Base-by-base conservation (phyloP, 2,329 filamentous ascomycete genomes). In the Exophiala mesophila region DNA sequence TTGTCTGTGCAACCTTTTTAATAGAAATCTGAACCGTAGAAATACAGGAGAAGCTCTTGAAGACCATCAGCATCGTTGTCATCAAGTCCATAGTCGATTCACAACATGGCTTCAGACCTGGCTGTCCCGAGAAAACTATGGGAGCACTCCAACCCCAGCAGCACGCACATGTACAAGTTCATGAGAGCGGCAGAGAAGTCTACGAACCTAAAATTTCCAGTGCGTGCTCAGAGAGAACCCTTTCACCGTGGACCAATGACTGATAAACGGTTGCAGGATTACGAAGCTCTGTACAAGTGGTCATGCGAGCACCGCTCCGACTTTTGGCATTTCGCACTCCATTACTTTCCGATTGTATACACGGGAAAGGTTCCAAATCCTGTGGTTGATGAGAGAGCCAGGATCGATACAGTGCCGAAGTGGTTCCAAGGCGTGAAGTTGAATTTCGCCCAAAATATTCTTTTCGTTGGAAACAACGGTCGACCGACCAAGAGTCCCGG, bases 401-500 rank as follows among this genome's bases (percentile, higher is more conserved):
- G n/a, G n/a, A n/a, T n/a, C n/a, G n/a, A n/a, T n/a, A n/a, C n/a
- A n/a, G n/a, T n/a, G n/a, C 87, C 86, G 0, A 65, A 70, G 28
- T 94, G 87, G 87, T 94, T 92, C 60, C 67, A 78, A 2, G 86
- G 86, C 19, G 72, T 88, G 1, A 65, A 69, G 3, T 61, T 90
- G 53, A 92, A 88, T 57, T 90, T 81, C 58, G 82, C 85, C 3
- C 86, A 92, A 65, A 94, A 90, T 58, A 63, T 87, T 16, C 76
- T 94, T 19, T 88, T 77, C 67, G 74, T 74, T 1, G 66, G 68
- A 10, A 32, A 36, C 4, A 58, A 63, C 2, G 56, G 64, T 0
- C 59, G 65, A n/a, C 57, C 70, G 7, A 61, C 67, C 0, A 71
- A 67, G 2, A 84, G 69, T 0, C 52, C 58, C 4, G 68, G 77